These are phyloP conservation scores for Exophiala sp. DNA, from an alignment of 2,329 filamentous ascomycete species.

Conservation along the genomic window DNA sequence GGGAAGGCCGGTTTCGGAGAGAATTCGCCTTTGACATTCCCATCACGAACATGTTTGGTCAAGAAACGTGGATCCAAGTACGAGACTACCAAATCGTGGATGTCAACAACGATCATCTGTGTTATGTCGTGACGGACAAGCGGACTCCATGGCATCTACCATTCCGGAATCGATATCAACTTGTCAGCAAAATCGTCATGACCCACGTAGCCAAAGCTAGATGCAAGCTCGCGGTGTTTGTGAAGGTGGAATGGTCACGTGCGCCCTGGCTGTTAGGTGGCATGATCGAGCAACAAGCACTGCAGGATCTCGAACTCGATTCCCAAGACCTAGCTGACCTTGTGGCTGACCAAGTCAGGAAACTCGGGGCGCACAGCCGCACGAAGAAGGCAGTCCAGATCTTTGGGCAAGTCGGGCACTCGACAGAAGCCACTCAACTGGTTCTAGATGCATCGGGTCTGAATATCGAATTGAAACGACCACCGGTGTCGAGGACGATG, in stretches of 20 bases:
- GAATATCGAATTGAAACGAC: constrained; percentile 48
- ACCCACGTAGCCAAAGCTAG: constrained; percentile 88
- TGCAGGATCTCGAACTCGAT: constrained; percentile 58
- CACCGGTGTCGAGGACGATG: constrained; percentile 47
- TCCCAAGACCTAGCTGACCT: constrained; percentile 47
- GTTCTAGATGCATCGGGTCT: constrained; percentile 38
- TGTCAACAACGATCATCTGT: constrained; percentile 67
- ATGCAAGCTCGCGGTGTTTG: constrained; percentile 84
- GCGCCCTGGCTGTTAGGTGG: constrained; percentile 44
- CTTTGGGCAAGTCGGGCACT: constrained; percentile 45
- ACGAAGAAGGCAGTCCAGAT: constrained; percentile 46
- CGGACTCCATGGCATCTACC: constrained; percentile 77
- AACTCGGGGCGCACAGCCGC: constrained; percentile 42
- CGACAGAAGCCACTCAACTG: constrained; percentile 46
- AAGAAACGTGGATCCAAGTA: constrained; percentile 55
- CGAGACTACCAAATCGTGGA: constrained; percentile 84
- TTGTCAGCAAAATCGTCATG: constrained; percentile 87
- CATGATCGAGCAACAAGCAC: constrained; percentile 58
- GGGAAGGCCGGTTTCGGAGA: constrained; percentile 64
- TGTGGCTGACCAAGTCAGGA: constrained; percentile 45
- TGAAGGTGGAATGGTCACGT: constrained; percentile 78
- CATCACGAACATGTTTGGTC: constrained; percentile 58
- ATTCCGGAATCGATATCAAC: constrained; percentile 67
- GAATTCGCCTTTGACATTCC: constrained; percentile 76
- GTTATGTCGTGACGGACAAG: constrained; percentile 61